A percentile compares a stretch with the other conserved stretches of the same genome.
Evolutionary conservation across 2,329 filamentous ascomycete genomes (phyloP).

Genomic region (Neofusicoccum ribis): DNA sequence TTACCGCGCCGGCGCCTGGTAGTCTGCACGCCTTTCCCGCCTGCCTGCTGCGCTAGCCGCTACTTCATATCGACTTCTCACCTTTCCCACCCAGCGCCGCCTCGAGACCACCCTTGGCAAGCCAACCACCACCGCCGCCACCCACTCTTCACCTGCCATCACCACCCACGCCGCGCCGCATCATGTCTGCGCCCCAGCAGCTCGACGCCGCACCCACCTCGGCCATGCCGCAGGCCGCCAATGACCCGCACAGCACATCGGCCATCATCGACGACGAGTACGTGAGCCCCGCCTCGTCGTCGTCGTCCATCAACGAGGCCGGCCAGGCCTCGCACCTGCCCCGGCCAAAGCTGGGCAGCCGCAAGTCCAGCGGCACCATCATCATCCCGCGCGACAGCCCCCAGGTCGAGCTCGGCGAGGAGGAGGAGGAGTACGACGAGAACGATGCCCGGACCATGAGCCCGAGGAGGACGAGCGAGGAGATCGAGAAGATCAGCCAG

Average conservation of each 20-base stretch:
- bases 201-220: conserved; percentile 16
- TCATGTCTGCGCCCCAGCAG: conserved; percentile 16
- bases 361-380: conserved; percentile 79
- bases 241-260: conserved; percentile 16
- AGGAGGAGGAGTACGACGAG: conserved; percentile 75
- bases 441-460: conserved; percentile 95
- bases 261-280: conserved; percentile 21
- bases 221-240: conserved; percentile 9
- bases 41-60: conserved; percentile 11
- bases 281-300: conserved; percentile 19
- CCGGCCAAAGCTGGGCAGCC: conserved; percentile 68
- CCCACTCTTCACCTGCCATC: background rate
- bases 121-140: background rate
- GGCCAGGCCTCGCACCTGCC: conserved; percentile 13
- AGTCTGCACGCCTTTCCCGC: conserved; percentile 16
- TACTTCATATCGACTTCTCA: conserved; percentile 18
- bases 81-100: conserved; percentile 6
- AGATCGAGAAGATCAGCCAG: conserved; percentile 82
- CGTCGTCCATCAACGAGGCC: conserved; percentile 20
- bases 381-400: conserved; percentile 77
- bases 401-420: conserved; percentile 70
- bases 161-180: background rate
- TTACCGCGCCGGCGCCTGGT: conserved; percentile 18
- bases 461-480: conserved; percentile 83
- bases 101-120: conserved; percentile 16